A percentile compares a stretch with the other conserved stretches of the same genome.
phyloP scores from a whole-genome alignment of 2,329 filamentous ascomycete genomes.

The Lachnellula hyalina region DNA sequence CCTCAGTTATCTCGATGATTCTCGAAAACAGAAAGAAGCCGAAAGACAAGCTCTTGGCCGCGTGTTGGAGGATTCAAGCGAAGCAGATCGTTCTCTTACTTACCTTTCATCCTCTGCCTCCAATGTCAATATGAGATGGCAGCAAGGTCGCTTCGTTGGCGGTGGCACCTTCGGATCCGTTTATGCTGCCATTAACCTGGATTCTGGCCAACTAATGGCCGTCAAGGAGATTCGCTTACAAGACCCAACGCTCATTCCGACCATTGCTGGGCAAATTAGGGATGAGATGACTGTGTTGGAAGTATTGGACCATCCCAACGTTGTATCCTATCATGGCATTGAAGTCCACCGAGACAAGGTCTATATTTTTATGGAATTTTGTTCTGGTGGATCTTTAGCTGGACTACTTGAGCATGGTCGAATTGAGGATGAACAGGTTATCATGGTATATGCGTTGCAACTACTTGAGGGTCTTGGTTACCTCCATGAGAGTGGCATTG shows the following conservation, averaged over 20 bases:
- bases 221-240: constrained; percentile 98
- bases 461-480: constrained; percentile 92
- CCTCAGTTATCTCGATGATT: constrained; percentile 70
- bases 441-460: constrained; percentile 93
- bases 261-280: constrained; percentile 86
- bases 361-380: constrained; percentile 99
- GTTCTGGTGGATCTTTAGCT: constrained; percentile 88
- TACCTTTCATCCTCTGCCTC: constrained; percentile 91
- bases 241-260: constrained; percentile 92
- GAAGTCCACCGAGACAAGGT: constrained; percentile 98
- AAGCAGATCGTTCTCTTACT: constrained; percentile 90
- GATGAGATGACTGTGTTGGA: constrained; percentile 97
- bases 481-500: constrained; percentile 84
- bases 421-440: constrained; percentile 95
- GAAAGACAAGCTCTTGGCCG: constrained; percentile 84
- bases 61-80: constrained; percentile 89
- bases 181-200: constrained; percentile 94
- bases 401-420: constrained; percentile 88
- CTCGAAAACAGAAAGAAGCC: constrained; percentile 71
- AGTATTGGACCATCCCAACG: constrained; percentile 92
- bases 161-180: constrained; percentile 97
- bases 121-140: constrained; percentile 94
- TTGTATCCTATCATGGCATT: constrained; percentile 96
- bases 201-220: constrained; percentile 94
- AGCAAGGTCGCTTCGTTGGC: constrained; percentile 96